These are phyloP conservation scores for Solanum acaule DNA, from an alignment of 257 asterid genomes.

Conservation along the genomic window DNA sequence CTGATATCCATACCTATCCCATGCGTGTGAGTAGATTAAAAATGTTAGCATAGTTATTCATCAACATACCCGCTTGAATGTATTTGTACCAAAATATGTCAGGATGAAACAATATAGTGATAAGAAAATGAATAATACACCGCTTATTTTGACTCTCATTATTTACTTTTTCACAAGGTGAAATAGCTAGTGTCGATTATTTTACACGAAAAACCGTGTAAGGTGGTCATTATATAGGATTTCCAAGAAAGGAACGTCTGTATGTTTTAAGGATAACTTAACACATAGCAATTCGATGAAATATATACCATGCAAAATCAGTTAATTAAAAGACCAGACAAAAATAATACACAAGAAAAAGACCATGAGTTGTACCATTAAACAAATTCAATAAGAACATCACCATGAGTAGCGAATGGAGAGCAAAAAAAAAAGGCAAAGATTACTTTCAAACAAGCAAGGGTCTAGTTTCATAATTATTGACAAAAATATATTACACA, in stretches of 20 bases:
- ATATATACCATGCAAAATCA: neutral
- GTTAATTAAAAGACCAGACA: neutral
- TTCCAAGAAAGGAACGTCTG: neutral
- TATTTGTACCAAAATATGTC: conserved; percentile 37
- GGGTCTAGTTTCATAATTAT: neutral
- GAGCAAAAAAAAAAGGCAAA: neutral
- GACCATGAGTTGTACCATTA: too few relatives aligned
- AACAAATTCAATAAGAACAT: too few relatives aligned
- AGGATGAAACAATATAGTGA: neutral
- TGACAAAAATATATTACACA: conserved; percentile 20
- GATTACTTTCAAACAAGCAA: neutral
- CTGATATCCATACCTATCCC: conserved; percentile 44
- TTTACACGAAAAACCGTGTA: neutral
- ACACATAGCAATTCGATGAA: neutral
- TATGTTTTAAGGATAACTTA: neutral
- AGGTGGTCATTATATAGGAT: neutral
- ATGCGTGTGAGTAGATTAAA: conserved; percentile 85
- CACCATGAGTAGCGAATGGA: neutral
- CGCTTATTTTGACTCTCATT: neutral
- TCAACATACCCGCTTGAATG: conserved; percentile 44
- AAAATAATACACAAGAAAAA: too few relatives aligned
- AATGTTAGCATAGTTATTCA: conserved; percentile 90
- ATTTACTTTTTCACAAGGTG: neutral
- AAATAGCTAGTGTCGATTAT: neutral
- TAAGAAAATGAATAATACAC: too few relatives aligned